Percentiles rank a stretch among this genome's conserved stretches.
Conservation (phyloP, 495 filamentous ascomycete genomes). For the Neurospora sp. region DNA sequence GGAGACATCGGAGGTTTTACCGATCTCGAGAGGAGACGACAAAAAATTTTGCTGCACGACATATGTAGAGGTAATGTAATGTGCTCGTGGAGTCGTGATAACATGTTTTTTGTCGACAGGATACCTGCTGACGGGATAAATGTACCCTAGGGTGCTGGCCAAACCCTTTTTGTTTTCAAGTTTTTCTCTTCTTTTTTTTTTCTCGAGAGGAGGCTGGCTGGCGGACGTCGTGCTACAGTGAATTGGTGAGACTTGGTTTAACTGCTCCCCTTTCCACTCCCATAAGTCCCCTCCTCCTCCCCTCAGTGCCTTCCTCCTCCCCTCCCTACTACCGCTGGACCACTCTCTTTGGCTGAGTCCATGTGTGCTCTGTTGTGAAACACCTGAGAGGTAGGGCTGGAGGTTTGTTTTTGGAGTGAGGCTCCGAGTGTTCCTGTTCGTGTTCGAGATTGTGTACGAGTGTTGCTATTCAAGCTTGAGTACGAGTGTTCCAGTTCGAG, state of each 20-base stretch:
- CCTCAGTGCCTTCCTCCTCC: background rate
- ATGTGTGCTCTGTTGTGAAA: background rate
- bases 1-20: background rate
- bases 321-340: background rate
- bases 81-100: background rate
- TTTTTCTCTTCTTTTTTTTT: background rate
- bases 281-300: background rate
- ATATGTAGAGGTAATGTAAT: background rate
- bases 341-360: background rate
- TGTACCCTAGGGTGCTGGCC: background rate
- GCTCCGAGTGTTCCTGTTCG: background rate
- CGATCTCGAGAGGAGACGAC: background rate
- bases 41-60: background rate
- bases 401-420: background rate
- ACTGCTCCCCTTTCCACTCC: background rate
- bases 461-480: background rate
- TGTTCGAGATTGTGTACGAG: background rate
- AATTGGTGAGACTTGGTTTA: background rate
- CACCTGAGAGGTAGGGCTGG: background rate
- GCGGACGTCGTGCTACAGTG: background rate
- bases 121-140: background rate
- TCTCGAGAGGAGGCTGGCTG: background rate
- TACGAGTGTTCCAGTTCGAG: background rate
- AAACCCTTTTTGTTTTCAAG: too few relatives aligned
- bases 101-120: background rate